Conservation (phyloP, 1,284 basidiomycete genomes). For the Amylostereum chailletii region DNA sequence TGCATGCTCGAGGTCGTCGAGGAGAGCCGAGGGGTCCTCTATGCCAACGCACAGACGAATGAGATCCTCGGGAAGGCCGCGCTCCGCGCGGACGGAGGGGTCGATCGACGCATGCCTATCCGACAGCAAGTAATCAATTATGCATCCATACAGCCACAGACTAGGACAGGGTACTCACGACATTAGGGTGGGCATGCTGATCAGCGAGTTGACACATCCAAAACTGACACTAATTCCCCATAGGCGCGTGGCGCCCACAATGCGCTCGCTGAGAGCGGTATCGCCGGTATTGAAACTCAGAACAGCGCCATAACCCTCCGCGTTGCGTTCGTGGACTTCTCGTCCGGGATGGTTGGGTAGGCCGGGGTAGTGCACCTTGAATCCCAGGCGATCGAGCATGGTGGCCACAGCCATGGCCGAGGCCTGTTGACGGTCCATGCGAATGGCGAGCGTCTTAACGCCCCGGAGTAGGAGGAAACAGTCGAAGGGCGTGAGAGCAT, state of each 20-base stretch:
- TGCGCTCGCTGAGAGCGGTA: constrained; percentile 84
- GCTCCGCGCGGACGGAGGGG: constrained; percentile 83
- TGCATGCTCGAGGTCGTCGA: constrained; percentile 93
- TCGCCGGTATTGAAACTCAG: constrained; percentile 93
- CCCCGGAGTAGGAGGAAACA: constrained; percentile 94
- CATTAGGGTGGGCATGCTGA: constrained; percentile 99
- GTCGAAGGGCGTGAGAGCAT: constrained; percentile 92
- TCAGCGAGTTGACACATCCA: constrained; percentile 96
- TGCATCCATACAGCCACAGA: constrained; percentile 6
- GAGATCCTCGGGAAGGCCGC: constrained; percentile 94
- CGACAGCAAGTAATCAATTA: constrained; percentile 8
- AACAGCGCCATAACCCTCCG: constrained; percentile 89
- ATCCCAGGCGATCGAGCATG: constrained; percentile 83
- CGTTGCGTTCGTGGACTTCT: constrained; percentile 83
- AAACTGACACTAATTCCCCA: constrained; percentile 99
- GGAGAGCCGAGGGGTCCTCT: constrained; percentile 87
- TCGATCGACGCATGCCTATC: constrained; percentile 94
- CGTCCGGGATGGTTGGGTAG: constrained; percentile 77
- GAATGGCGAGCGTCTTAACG: constrained; percentile 93
- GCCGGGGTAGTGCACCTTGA: constrained; percentile 93
- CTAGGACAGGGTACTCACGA: constrained; percentile 56
- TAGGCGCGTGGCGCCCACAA: constrained; percentile 86
- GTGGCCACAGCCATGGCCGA: constrained; percentile 81
- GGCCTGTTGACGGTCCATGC: constrained; percentile 92
- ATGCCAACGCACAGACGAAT: constrained; percentile 98